Percentiles rank a stretch among this genome's conserved stretches.
Evolutionary conservation across 1,284 basidiomycete species (phyloP).

Genomic region (Takashimella koratensis): DNA sequence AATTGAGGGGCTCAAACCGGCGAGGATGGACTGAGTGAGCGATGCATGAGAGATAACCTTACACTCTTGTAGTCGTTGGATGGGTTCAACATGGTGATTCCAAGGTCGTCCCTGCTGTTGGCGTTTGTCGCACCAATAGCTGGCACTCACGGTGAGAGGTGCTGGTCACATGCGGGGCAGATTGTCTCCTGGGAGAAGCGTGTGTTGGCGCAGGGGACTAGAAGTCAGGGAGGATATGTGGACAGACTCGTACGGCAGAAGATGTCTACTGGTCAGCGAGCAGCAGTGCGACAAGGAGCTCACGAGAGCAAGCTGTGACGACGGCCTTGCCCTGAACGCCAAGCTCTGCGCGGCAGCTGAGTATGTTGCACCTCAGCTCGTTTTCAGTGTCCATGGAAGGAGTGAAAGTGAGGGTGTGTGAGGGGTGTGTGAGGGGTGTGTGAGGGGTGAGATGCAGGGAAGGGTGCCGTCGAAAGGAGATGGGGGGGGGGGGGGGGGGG

Average conservation of each 20-base stretch:
- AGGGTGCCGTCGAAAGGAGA: no score
- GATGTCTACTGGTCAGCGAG: slow-evolving; percentile 17
- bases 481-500: no score
- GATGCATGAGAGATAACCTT: slow-evolving; percentile 1
- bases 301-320: slow-evolving; percentile 34
- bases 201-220: slow-evolving; percentile 26
- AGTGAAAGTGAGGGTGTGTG: background rate
- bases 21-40: slow-evolving; percentile 24
- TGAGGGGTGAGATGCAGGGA: background rate
- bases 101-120: slow-evolving; percentile 25
- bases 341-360: slow-evolving; percentile 21
- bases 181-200: slow-evolving; percentile 16
- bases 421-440: background rate
- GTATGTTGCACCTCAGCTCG: slow-evolving; percentile 28
- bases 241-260: slow-evolving; percentile 24
- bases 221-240: background rate
- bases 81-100: slow-evolving; percentile 23
- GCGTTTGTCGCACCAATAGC: background rate
- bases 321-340: slow-evolving; percentile 24
- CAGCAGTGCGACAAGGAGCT: background rate
- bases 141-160: slow-evolving; percentile 19
- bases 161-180: slow-evolving; percentile 29
- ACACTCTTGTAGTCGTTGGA: slow-evolving; percentile 30
- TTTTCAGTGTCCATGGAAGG: slow-evolving; percentile 11
- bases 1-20: slow-evolving; percentile 22